Evolutionary conservation across 495 filamentous ascomycete genomes (phyloP), one percentile per base, ranked within the genome.

Genomic region (Aspergillus sclerotiicarbonarius): DNA sequence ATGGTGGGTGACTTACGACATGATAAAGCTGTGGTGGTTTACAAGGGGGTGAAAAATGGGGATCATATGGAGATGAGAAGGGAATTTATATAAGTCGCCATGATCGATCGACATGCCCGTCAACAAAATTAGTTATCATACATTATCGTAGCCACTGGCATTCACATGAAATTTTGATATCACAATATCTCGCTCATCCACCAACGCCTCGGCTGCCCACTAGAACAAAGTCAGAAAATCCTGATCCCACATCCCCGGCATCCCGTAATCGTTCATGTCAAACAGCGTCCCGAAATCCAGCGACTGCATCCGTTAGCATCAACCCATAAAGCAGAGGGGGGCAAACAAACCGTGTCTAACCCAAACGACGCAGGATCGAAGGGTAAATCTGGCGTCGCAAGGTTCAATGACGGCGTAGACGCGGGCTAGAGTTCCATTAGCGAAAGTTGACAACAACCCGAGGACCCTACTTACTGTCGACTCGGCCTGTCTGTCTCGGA

Each of bases 241-340:
- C 1, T 56, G 59, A 56, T 76, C 67, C 71, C 71, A 76, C 1
- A 70, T 35, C 32, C 68, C 71, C 4, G 63, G 62, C 9, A 64
- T 58, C 4, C 62, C 62, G 18, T 68, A 58, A 51, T 76, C 68
- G 0, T 65, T 44, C 4, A 61, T 50, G 29, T 74, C 74, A 39
- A 75, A 70, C 61, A 73, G 66, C 21, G 62, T 70, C 8, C 68
- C 70, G 39, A 76, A 55, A 55, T 74, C 74, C 31, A 72, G 60
- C 19, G 74, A 57, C 72, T 76, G 41, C 6, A 47, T 8, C 7
- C 3, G 59, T 74, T 33, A 76, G 67, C 44, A 61, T 44, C 20
- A 18, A n/a, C 45, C 32, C 2, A 16, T 35, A 13, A 8, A 31
- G 35, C 4, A 50, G n/a, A 25, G 3, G 8, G 18, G 9, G 13